Evolutionary conservation across 306 rosid genomes (phyloP).

Genomic region (Lathyrus tuberosus): DNA sequence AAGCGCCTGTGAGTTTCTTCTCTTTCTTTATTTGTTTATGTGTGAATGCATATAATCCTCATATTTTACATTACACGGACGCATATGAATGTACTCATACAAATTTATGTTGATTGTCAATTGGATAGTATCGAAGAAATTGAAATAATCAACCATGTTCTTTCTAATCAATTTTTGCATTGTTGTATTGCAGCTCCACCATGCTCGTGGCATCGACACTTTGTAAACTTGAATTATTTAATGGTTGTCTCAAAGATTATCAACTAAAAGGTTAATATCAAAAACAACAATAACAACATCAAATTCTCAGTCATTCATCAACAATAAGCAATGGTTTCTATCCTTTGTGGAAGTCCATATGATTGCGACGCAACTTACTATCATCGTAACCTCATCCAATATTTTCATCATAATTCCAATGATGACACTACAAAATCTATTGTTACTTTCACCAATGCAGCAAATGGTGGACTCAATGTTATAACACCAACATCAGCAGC

Average conservation of each 20-base stretch:
- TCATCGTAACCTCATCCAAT: constrained; percentile 72
- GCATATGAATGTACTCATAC: too few relatives aligned
- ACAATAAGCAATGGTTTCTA: constrained; percentile 51
- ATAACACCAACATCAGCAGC: constrained; percentile 53
- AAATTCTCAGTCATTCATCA: constrained; percentile 57
- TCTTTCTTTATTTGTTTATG: too few relatives aligned
- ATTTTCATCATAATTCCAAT: constrained; percentile 50
- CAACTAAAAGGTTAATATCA: too few relatives aligned
- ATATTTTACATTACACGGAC: too few relatives aligned
- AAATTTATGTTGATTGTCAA: too few relatives aligned
- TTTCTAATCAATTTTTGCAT: constrained; percentile 39
- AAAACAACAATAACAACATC: too few relatives aligned
- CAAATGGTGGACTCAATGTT: too few relatives aligned
- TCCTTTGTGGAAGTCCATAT: constrained; percentile 67
- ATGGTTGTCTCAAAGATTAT: constrained; percentile 19
- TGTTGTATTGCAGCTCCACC: constrained; percentile 72
- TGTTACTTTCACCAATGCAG: constrained; percentile 19
- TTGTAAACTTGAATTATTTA: constrained; percentile 65
- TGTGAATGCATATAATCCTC: too few relatives aligned
- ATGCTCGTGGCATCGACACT: constrained; percentile 96
- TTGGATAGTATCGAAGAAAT: constrained; percentile 29
- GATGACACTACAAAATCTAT: constrained; percentile 40
- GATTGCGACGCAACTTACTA: constrained; percentile 58
- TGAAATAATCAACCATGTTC: constrained; percentile 28
- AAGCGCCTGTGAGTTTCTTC: too few relatives aligned